These are phyloP conservation scores for Lycium barbarum DNA, from an alignment of 257 asterid genomes.

Conservation along the genomic window DNA sequence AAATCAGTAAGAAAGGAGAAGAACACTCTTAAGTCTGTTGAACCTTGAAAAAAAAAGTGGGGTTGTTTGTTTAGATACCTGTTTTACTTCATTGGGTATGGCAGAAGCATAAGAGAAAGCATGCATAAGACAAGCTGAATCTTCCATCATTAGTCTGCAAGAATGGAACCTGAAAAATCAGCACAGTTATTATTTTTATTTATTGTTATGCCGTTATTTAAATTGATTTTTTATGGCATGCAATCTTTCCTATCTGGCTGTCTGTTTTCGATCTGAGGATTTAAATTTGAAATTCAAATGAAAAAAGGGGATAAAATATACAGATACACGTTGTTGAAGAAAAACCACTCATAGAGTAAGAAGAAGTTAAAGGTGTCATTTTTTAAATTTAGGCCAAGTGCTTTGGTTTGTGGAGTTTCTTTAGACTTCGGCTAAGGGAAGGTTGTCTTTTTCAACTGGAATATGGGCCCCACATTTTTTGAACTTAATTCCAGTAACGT, in stretches of 20 bases:
- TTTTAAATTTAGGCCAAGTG: constrained; percentile 27
- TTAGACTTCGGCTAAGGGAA: neutral
- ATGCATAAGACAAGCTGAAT: constrained; percentile 78
- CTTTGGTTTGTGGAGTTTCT: constrained; percentile 18
- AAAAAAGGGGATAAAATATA: constrained; percentile 33
- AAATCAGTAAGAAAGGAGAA: neutral
- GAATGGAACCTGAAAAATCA: constrained; percentile 36
- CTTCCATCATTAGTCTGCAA: constrained; percentile 64
- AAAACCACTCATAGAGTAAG: constrained; percentile 30
- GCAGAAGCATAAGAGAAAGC: constrained; percentile 80
- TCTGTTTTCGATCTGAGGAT: neutral
- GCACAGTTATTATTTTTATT: neutral
- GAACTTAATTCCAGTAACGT: constrained; percentile 29
- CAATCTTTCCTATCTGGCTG: neutral
- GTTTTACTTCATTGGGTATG: constrained; percentile 65
- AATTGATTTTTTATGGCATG: constrained; percentile 28
- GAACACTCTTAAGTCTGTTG: neutral
- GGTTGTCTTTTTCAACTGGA: constrained; percentile 30
- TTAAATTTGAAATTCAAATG: constrained; percentile 81
- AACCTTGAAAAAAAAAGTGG: neutral
- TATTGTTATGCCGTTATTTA: neutral
- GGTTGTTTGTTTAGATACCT: constrained; percentile 42
- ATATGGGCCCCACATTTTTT: constrained; percentile 21
- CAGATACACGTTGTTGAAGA: constrained; percentile 48
- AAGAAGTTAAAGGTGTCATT: constrained; percentile 6